A percentile compares a stretch with the other conserved stretches of the same genome.
Conservation (phyloP, 495 filamentous ascomycete species). For the Arthonia radiata region DNA sequence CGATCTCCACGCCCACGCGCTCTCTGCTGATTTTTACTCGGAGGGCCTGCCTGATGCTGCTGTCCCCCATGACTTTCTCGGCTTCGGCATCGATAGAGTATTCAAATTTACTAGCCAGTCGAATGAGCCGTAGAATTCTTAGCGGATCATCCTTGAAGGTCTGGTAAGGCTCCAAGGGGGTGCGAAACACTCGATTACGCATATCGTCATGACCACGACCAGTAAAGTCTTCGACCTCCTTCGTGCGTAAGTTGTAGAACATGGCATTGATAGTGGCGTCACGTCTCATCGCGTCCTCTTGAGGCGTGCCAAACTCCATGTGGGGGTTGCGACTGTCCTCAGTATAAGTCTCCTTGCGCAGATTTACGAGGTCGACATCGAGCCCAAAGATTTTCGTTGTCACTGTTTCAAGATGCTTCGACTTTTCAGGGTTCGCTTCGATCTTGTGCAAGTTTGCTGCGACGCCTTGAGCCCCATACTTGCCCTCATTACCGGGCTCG, state of each 20-base stretch:
- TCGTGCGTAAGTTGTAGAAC: conserved; percentile 75
- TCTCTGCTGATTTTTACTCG: conserved; percentile 79
- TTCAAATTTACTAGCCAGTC: conserved; percentile 66
- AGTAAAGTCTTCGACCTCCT: conserved; percentile 64
- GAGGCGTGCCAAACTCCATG: conserved; percentile 80
- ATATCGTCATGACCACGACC: conserved; percentile 51
- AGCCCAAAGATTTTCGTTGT: conserved; percentile 67
- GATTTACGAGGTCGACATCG: conserved; percentile 84
- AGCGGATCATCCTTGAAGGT: conserved; percentile 93
- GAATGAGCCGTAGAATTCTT: conserved; percentile 63
- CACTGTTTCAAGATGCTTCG: conserved; percentile 87
- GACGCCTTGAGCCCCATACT: conserved; percentile 14
- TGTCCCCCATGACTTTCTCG: conserved; percentile 48
- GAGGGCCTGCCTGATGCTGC: conserved; percentile 48
- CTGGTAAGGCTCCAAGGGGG: conserved; percentile 67
- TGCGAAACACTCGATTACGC: conserved; percentile 44
- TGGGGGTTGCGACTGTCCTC: conserved; percentile 68
- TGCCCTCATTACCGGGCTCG: conserved; percentile 15
- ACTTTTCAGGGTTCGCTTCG: conserved; percentile 75
- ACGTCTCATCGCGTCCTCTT: conserved; percentile 69
- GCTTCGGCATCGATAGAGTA: conserved; percentile 50
- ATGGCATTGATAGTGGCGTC: conserved; percentile 91
- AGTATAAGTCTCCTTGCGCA: conserved; percentile 74
- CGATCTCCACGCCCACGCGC: conserved; percentile 55
- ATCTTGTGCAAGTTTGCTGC: conserved; percentile 16